Base-by-base conservation (phyloP, 2,329 filamentous ascomycete genomes). In the Aspergillus costaricaensis region DNA sequence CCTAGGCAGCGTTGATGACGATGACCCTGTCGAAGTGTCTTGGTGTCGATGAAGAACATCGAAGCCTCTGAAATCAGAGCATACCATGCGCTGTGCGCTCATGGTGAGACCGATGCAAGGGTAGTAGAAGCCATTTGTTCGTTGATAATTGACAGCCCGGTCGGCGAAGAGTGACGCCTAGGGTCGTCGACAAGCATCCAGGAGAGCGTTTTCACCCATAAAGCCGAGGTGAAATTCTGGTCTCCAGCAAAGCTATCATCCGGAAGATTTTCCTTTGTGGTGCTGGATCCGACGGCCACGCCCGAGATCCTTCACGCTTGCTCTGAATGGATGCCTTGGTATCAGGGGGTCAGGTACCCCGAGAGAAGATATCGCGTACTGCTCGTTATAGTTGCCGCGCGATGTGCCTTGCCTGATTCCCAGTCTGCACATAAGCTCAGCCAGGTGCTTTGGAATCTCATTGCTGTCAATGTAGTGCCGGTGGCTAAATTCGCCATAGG, bases 21-120 rank as follows among this genome's bases (percentile, higher is more conserved):
- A 78, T 72, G 15, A 77, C 65, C 60, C 75, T 75, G 61, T 77
- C 71, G 39, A 76, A 77, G 5, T 27, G 71, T 77, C 59, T 77
- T 75, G 2, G 76, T 77, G 59, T 79, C 75, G 23, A 77, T 74
- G 36, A 75, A 74, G 64, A 78, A 78, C 49, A 77, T 76, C 76
- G 7, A 75, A 73, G 9, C 73, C 74, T 5, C 72, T 62, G 12
- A 61, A 23, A 57, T 77, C 74, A 9, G 76, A 76, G 27, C 73
- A 72, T 9, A 71, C 68, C 70, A 72, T 70, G 14, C 63, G 66
- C 57, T 71, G 67, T 15, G 70, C 61, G 1, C 66, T 67, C 51
- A 70, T 59, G 1, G 68, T 68, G 14, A 70, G 59, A 4, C 66
- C 67, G 15, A 70, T 59, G 5, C 56, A 60, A 30, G 64, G 23